Conservation (phyloP, 2,329 filamentous ascomycete genomes). For the Neoascochyta sp. region DNA sequence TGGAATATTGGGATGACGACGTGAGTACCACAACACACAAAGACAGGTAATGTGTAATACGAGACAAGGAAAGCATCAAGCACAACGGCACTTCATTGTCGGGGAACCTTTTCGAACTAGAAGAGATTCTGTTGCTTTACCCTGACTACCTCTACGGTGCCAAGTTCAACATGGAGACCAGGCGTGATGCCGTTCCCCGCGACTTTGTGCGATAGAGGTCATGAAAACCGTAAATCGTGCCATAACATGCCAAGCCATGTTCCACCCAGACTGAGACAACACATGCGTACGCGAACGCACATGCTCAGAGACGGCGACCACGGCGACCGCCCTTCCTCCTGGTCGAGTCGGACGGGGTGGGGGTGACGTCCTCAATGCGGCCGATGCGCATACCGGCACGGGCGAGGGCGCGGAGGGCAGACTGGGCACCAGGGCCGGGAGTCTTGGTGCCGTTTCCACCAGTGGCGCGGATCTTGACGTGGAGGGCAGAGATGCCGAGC, state of each 20-base stretch:
- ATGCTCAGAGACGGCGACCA: constrained; percentile 97
- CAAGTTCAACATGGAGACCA: constrained; percentile 42
- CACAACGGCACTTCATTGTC: constrained; percentile 33
- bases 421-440: constrained; percentile 97
- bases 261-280: constrained; percentile 39
- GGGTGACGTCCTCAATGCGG: constrained; percentile 98
- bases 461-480: constrained; percentile 99
- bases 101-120: constrained; percentile 33
- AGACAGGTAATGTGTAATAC: too few species aligned
- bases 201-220: constrained; percentile 36
- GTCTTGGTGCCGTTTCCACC: constrained; percentile 99
- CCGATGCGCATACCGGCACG: constrained; percentile 99
- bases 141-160: constrained; percentile 30
- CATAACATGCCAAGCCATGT: constrained; percentile 32
- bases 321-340: constrained; percentile 99
- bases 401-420: constrained; percentile 95
- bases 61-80: constrained; percentile 30
- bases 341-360: constrained; percentile 97
- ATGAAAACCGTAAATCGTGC: constrained; percentile 36
- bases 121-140: constrained; percentile 40
- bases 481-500: constrained; percentile 86
- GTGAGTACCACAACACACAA: too few species aligned
- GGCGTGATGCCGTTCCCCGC: constrained; percentile 40
- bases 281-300: constrained; percentile 40
- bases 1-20: too few species aligned